These are phyloP conservation scores for Fusarium chlamydosporum DNA, from an alignment of 2,329 filamentous ascomycete genomes.

Conservation along the genomic window DNA sequence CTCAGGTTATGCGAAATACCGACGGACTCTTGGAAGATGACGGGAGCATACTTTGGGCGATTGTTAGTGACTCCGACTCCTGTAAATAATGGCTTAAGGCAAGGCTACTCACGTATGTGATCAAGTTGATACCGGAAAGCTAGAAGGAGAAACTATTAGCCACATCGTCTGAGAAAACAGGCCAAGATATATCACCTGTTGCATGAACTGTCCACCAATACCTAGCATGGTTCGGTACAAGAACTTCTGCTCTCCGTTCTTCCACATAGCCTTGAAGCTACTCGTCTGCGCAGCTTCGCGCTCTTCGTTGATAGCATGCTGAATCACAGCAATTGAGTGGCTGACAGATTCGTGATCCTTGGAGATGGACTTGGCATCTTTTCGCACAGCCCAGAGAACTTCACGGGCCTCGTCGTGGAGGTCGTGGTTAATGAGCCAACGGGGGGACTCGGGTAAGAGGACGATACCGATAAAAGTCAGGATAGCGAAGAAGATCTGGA, in stretches of 20 bases:
- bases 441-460: slow-evolving; percentile 62
- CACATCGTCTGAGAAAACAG: rapidly evolving
- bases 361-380: slow-evolving; percentile 46
- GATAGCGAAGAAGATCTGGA: slow-evolving; percentile 61
- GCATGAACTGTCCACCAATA: slow-evolving; percentile 62
- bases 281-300: slow-evolving; percentile 54
- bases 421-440: slow-evolving; percentile 58
- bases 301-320: slow-evolving; percentile 58
- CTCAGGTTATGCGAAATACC: slow-evolving; percentile 61
- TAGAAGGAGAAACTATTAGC: neutral
- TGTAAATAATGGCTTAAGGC: too few species aligned
- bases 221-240: slow-evolving; percentile 58
- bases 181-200: slow-evolving; percentile 45
- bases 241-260: slow-evolving; percentile 60
- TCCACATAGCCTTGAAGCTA: slow-evolving; percentile 56
- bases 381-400: slow-evolving; percentile 53
- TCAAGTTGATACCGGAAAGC: slow-evolving; percentile 54
- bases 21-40: slow-evolving; percentile 62
- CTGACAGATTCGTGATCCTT: slow-evolving; percentile 50
- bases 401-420: slow-evolving; percentile 60
- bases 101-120: slow-evolving; percentile 49
- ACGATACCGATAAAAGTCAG: slow-evolving; percentile 53
- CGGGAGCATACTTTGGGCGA: slow-evolving; percentile 53
- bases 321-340: slow-evolving; percentile 56
- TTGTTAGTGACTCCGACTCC: neutral